These are phyloP conservation scores for Acorus gramineus DNA, from an alignment of 106 monocot species.

Conservation along the genomic window DNA sequence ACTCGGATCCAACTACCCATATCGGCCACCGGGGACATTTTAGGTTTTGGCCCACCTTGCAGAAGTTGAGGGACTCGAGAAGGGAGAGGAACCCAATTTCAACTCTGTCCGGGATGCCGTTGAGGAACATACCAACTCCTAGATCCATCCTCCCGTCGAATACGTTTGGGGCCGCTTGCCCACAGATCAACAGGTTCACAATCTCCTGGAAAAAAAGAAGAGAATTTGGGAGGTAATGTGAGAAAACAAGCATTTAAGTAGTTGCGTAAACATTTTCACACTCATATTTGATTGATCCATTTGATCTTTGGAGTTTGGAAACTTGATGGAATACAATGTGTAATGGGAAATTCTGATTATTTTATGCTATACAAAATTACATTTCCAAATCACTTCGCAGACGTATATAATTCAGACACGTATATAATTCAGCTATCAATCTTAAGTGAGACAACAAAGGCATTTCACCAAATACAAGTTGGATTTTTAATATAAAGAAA, in stretches of 20 bases:
- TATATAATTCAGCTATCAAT: no score
- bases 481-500: no score
- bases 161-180: conserved; percentile 85
- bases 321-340: background rate
- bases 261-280: no score
- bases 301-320: no score
- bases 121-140: conserved; percentile 80
- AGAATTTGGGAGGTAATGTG: background rate
- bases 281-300: no score
- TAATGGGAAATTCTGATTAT: no score
- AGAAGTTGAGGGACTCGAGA: conserved; percentile 84
- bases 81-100: conserved; percentile 93
- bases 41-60: conserved; percentile 80
- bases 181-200: conserved; percentile 90
- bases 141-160: conserved; percentile 96
- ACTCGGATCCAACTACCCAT: conserved; percentile 96
- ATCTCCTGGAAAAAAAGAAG: conserved; percentile 54
- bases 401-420: no score
- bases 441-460: no score
- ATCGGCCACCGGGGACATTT: conserved; percentile 91
- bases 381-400: no score
- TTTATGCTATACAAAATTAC: no score
- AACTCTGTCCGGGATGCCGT: conserved; percentile 59
- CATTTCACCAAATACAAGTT: no score
- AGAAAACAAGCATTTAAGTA: background rate